A percentile compares a stretch with the other conserved stretches of the same genome.
phyloP scores from a whole-genome alignment of 768 basidiomycete species.

The Russula abietina region DNA sequence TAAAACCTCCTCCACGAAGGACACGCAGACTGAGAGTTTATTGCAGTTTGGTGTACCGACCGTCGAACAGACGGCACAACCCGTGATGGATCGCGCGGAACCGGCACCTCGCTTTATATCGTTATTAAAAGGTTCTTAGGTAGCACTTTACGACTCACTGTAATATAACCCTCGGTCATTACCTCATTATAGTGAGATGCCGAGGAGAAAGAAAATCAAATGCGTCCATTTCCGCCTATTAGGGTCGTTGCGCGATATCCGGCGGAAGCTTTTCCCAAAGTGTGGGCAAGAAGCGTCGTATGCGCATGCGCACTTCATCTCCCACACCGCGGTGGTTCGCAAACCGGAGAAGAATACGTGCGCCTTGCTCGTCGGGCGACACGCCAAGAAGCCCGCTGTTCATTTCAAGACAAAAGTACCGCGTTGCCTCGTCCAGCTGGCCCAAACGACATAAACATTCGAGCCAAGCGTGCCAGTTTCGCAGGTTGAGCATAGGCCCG shows the following conservation, averaged over 20 bases:
- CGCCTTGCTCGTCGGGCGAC: too few species aligned
- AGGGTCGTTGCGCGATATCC: background rate
- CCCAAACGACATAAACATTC: constrained; percentile 80
- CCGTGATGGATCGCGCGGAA: constrained; percentile 59
- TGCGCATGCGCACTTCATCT: constrained; percentile 1
- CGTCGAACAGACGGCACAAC: constrained; percentile 48
- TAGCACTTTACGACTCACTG: constrained; percentile 23
- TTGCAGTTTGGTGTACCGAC: constrained; percentile 49
- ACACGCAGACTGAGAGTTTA: constrained; percentile 38
- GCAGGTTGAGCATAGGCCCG: constrained; percentile 49
- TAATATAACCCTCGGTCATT: background rate
- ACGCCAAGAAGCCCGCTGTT: too few species aligned
- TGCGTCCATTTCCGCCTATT: background rate
- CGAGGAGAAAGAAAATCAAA: background rate
- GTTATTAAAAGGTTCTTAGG: constrained; percentile 45
- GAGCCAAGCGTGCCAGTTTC: constrained; percentile 77
- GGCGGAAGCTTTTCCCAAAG: constrained; percentile 19
- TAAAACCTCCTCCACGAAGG: constrained; percentile 25
- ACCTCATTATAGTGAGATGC: background rate
- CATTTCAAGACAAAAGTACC: constrained; percentile 27
- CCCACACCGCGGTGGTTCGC: too few species aligned
- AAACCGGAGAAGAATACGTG: too few species aligned
- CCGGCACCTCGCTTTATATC: constrained; percentile 71
- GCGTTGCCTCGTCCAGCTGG: constrained; percentile 48
- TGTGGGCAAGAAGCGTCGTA: constrained; percentile 7